A percentile compares a stretch with the other conserved stretches of the same genome.
Conservation (phyloP, 2,329 filamentous ascomycete genomes). For the Zymoseptoria brevis region DNA sequence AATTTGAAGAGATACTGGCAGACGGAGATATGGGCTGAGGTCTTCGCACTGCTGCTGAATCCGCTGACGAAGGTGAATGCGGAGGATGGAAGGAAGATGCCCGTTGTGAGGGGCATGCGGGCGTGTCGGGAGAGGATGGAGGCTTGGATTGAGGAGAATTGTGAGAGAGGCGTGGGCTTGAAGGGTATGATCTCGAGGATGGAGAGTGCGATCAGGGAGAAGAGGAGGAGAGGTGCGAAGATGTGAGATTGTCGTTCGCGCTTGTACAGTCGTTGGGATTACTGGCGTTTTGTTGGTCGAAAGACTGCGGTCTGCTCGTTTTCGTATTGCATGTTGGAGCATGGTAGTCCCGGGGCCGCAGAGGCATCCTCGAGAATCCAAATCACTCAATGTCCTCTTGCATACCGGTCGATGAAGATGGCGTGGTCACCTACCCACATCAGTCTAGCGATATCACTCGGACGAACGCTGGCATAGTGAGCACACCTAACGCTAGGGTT, state of each 20-base stretch:
- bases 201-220: constrained; percentile 56
- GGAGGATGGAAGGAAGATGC: constrained; percentile 63
- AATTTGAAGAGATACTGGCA: constrained; percentile 94
- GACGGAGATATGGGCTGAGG: constrained; percentile 75
- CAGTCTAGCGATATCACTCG: too few relatives aligned
- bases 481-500: neutral
- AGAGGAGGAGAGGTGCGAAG: constrained; percentile 23
- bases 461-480: too few relatives aligned
- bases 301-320: neutral
- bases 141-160: constrained; percentile 68
- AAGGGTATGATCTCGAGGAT: constrained; percentile 53
- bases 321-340: neutral
- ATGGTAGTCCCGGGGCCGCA: too few relatives aligned
- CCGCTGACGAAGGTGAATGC: constrained; percentile 57
- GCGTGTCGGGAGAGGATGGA: constrained; percentile 72
- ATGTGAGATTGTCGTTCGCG: constrained; percentile 3
- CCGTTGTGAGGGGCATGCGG: constrained; percentile 63
- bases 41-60: constrained; percentile 82
- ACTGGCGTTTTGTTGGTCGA: neutral
- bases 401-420: too few relatives aligned
- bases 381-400: too few relatives aligned
- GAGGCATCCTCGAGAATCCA: too few relatives aligned
- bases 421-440: neutral
- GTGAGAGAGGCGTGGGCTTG: constrained; percentile 64
- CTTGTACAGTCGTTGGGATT: neutral